These are phyloP conservation scores for Pyrenochaeta sp. DNA, from an alignment of 2,329 filamentous ascomycete genomes.

Conservation along the genomic window DNA sequence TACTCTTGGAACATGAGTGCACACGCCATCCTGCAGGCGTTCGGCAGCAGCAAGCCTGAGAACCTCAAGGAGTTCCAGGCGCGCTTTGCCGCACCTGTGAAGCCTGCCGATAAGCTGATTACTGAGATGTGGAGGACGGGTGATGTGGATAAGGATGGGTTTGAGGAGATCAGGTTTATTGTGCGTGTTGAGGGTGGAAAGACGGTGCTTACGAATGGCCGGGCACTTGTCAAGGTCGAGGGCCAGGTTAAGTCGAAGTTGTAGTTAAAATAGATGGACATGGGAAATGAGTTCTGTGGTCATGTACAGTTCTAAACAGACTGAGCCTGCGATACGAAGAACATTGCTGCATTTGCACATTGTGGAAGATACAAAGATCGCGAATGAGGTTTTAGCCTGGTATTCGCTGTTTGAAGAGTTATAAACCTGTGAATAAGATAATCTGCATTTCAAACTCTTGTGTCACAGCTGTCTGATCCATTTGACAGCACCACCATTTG, in stretches of 20 bases:
- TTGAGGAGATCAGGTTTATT: slow-evolving; percentile 83
- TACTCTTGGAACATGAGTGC: slow-evolving; percentile 85
- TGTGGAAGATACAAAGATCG: too few relatives aligned
- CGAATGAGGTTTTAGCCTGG: too few relatives aligned
- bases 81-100: slow-evolving; percentile 83
- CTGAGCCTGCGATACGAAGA: too few relatives aligned
- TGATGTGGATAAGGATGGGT: slow-evolving; percentile 66
- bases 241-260: slow-evolving; percentile 52
- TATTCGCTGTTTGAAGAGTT: too few relatives aligned
- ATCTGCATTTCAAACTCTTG: too few relatives aligned
- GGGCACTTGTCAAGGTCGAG: slow-evolving; percentile 75
- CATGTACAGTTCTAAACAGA: too few relatives aligned
- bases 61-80: slow-evolving; percentile 91
- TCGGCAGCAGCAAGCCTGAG: slow-evolving; percentile 78
- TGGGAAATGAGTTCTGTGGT: too few relatives aligned
- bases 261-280: slow-evolving; percentile 21
- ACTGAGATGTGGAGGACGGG: slow-evolving; percentile 84
- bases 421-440: too few relatives aligned
- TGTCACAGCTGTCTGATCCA: too few relatives aligned
- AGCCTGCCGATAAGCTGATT: slow-evolving; percentile 81
- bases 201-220: slow-evolving; percentile 85
- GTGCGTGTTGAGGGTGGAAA: slow-evolving; percentile 81
- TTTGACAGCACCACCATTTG: slow-evolving; percentile 8
- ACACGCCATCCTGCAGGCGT: slow-evolving; percentile 73
- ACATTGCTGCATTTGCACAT: too few relatives aligned